Evolutionary conservation across 1,139 yeast species (phyloP).

Genomic region (Suhomyces guaymorum): DNA sequence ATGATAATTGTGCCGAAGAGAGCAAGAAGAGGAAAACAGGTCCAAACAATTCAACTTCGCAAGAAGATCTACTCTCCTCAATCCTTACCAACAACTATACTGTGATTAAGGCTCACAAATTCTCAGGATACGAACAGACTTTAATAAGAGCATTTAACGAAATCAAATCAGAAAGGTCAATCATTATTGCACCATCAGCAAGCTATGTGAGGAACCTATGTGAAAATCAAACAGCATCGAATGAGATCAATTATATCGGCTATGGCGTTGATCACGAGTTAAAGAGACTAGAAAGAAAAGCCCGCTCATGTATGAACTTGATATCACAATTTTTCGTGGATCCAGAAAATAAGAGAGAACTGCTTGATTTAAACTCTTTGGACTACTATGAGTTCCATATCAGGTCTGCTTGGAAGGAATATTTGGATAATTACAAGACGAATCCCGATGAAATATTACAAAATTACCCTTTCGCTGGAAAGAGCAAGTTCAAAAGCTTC

Average conservation of each 20-base stretch:
- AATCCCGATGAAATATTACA: slow-evolving; percentile 1
- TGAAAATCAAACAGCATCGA: neutral
- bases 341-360: slow-evolving; percentile 1
- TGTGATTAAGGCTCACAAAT: slow-evolving; percentile 1
- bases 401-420: slow-evolving; percentile 13
- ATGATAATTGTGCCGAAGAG: neutral
- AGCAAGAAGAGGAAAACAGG: slow-evolving; percentile 1
- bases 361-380: slow-evolving; percentile 11
- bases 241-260: slow-evolving; percentile 1
- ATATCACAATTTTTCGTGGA: slow-evolving; percentile 14
- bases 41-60: no score
- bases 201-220: slow-evolving; percentile 4
- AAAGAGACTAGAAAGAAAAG: neutral
- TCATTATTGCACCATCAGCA: slow-evolving; percentile 32
- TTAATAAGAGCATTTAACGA: slow-evolving; percentile 1
- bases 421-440: slow-evolving; percentile 5
- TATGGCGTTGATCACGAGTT: slow-evolving; percentile 7
- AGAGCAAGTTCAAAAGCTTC: slow-evolving; percentile 1
- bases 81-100: slow-evolving; percentile 9
- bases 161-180: slow-evolving; percentile 24
- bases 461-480: slow-evolving; percentile 13
- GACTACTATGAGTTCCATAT: slow-evolving; percentile 15
- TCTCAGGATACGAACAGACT: slow-evolving; percentile 5
- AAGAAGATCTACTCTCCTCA: slow-evolving; percentile 2
- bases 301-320: slow-evolving; percentile 1